These are phyloP conservation scores for Boletus pseudo-olivaceus DNA, from an alignment of 768 basidiomycete genomes.

Conservation along the genomic window DNA sequence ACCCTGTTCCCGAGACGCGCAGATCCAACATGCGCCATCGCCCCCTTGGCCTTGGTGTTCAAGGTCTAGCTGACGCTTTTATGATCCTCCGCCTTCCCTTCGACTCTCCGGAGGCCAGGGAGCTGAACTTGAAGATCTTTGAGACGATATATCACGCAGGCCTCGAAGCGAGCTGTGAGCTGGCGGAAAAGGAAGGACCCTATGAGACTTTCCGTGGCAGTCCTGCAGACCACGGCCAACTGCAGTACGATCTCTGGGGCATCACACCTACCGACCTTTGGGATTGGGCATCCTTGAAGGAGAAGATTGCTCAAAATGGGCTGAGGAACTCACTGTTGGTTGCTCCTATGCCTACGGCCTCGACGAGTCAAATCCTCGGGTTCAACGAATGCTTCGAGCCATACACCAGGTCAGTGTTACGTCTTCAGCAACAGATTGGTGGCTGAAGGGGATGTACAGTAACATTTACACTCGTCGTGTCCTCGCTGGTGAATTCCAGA, in stretches of 20 bases:
- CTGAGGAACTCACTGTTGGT: constrained; percentile 86
- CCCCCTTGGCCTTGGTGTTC: constrained; percentile 95
- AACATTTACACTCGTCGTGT: constrained; percentile 99
- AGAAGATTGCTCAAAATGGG: constrained; percentile 75
- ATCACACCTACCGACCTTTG: constrained; percentile 86
- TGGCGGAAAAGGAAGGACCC: constrained; percentile 73
- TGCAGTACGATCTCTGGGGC: constrained; percentile 96
- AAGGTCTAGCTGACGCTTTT: constrained; percentile 97
- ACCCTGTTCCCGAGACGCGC: constrained; percentile 88
- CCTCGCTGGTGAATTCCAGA: constrained; percentile 99
- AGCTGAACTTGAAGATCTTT: constrained; percentile 93
- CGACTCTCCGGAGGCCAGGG: constrained; percentile 81
- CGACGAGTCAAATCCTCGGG: constrained; percentile 96
- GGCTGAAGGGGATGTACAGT: constrained; percentile 38
- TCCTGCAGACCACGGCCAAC: constrained; percentile 81
- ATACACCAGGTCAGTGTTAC: constrained; percentile 74
- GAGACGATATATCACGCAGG: constrained; percentile 98
- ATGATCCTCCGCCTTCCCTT: constrained; percentile 97
- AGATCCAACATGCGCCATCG: constrained; percentile 96
- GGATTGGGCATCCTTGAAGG: constrained; percentile 92
- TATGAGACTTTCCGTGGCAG: constrained; percentile 91
- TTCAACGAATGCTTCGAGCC: constrained; percentile 99
- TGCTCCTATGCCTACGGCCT: constrained; percentile 99
- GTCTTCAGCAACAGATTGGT: not conserved
- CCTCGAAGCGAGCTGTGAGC: constrained; percentile 84